phyloP scores from a whole-genome alignment of 805 yeast genomes.

The Barnettozyma sucrosica region DNA sequence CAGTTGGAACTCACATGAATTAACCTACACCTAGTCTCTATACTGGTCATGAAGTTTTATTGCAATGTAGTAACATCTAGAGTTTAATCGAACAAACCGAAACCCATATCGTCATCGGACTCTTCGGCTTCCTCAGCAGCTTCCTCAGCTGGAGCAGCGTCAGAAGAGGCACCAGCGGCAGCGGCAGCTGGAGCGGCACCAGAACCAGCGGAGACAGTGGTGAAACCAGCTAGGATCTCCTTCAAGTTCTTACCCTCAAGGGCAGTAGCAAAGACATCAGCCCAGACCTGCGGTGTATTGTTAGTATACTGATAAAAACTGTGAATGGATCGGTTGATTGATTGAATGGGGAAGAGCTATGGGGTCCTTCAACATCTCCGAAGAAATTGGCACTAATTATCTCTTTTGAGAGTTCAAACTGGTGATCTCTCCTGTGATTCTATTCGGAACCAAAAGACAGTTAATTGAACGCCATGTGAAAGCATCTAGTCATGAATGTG shows the following conservation, averaged over 20 bases:
- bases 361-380: too few relatives aligned
- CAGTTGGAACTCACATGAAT: too few relatives aligned
- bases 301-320: constrained; percentile 14
- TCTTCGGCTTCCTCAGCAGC: constrained; percentile 58
- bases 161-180: constrained; percentile 41
- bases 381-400: too few relatives aligned
- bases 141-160: constrained; percentile 54
- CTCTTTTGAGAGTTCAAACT: not conserved
- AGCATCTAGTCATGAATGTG: too few relatives aligned
- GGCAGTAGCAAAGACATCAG: constrained; percentile 77
- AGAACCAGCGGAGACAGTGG: constrained; percentile 45
- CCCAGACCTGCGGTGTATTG: constrained; percentile 50
- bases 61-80: not conserved
- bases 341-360: not conserved
- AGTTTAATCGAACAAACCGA: constrained; percentile 81
- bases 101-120: constrained; percentile 83
- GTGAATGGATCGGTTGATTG: not conserved
- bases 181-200: constrained; percentile 44
- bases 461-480: not conserved
- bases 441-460: too few relatives aligned
- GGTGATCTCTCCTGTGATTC: not conserved
- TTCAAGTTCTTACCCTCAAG: constrained; percentile 72
- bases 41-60: not conserved
- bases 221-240: constrained; percentile 57
- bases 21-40: not conserved